Evolutionary conservation across 208 protist genomes (phyloP).

Genomic region (Strigomonas oncopelti): DNA sequence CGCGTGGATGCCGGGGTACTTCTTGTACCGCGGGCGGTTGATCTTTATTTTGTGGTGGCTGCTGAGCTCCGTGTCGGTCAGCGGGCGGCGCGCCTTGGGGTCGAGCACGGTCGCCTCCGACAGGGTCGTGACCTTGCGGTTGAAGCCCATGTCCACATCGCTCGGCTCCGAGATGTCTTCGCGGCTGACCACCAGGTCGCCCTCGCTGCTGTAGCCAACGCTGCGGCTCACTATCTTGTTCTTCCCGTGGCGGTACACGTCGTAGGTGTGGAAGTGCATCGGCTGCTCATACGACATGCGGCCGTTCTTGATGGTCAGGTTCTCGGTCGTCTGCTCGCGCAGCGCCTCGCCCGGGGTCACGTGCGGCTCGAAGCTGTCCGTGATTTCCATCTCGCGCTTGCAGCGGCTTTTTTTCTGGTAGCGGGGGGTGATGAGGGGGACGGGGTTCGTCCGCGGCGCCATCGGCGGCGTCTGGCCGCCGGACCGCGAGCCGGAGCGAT

Average conservation of each 20-base stretch:
- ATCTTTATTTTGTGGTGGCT: slow-evolving; percentile 43
- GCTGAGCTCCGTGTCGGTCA: slow-evolving; percentile 49
- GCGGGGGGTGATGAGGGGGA: slow-evolving; percentile 77
- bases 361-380: slow-evolving; percentile 39
- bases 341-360: slow-evolving; percentile 43
- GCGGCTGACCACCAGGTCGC: slow-evolving; percentile 74
- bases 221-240: slow-evolving; percentile 68
- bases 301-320: slow-evolving; percentile 61
- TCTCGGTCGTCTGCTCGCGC: slow-evolving; percentile 59
- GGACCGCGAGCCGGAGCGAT: neutral
- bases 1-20: slow-evolving; percentile 81
- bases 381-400: slow-evolving; percentile 58
- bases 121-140: slow-evolving; percentile 49
- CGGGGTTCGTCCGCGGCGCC: slow-evolving; percentile 29
- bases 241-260: slow-evolving; percentile 76
- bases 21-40: slow-evolving; percentile 58
- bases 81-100: slow-evolving; percentile 58
- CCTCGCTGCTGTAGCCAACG: slow-evolving; percentile 85
- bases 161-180: slow-evolving; percentile 78
- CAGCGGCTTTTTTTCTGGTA: slow-evolving; percentile 71
- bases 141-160: slow-evolving; percentile 62
- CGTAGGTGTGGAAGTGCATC: slow-evolving; percentile 86
- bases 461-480: slow-evolving; percentile 27
- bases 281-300: slow-evolving; percentile 52
- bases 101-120: slow-evolving; percentile 71